phyloP scores from a whole-genome alignment of 768 basidiomycete species.

The Pisolithus sp. region DNA sequence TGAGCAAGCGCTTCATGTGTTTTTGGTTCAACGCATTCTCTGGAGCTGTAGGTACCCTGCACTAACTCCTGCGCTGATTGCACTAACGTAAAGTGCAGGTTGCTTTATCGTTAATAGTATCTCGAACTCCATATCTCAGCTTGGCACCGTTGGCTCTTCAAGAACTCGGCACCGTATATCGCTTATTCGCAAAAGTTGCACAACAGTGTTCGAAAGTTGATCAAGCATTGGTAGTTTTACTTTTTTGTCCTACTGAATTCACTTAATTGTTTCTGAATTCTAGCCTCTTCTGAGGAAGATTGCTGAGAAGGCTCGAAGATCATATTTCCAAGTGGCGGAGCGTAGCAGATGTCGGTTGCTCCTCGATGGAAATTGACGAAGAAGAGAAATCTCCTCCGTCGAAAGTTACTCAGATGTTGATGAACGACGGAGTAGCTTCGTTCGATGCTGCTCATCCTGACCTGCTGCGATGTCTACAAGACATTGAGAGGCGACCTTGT shows the following conservation, averaged over 20 bases:
- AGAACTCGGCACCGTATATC: conserved; percentile 52
- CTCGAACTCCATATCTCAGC: conserved; percentile 52
- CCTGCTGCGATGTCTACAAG: conserved; percentile 18
- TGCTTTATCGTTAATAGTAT: conserved; percentile 58
- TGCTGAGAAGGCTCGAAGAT: conserved; percentile 42
- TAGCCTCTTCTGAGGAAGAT: conserved; percentile 56
- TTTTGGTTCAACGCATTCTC: conserved; percentile 76
- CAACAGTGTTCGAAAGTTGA: conserved; percentile 54
- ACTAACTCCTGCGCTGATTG: not conserved
- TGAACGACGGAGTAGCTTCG: conserved; percentile 3
- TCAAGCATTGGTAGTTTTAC: conserved; percentile 43
- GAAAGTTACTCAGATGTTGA: not conserved
- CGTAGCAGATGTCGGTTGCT: conserved; percentile 9
- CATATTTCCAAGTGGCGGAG: conserved; percentile 37
- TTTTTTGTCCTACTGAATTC: not conserved
- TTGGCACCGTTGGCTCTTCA: conserved; percentile 54
- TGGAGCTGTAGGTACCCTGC: conserved; percentile 47
- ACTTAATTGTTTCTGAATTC: conserved; percentile 6
- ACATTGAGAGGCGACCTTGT: conserved; percentile 15
- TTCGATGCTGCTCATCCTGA: conserved; percentile 21
- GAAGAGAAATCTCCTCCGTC: not conserved
- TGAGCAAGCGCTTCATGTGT: conserved; percentile 60
- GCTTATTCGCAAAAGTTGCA: conserved; percentile 51
- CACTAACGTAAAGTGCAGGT: conserved; percentile 32
- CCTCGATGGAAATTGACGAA: conserved; percentile 24